Conservation (phyloP, 2,329 filamentous ascomycete species). For the Cucurbitaria berberidis region DNA sequence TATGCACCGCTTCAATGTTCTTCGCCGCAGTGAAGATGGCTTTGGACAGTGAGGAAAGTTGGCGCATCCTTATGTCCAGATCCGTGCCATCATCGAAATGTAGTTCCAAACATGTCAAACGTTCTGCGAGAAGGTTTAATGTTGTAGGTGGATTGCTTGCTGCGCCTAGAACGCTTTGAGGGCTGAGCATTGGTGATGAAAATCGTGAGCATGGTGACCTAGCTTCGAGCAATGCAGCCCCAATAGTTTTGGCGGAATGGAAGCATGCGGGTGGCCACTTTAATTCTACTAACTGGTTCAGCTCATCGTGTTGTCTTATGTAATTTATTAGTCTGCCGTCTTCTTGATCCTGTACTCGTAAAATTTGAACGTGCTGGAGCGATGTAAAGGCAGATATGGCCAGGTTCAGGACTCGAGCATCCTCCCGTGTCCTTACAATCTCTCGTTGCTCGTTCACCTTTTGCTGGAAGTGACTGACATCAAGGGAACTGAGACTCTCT, state of each 20-base stretch:
- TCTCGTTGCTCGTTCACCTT: constrained; percentile 59
- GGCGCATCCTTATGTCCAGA: constrained; percentile 63
- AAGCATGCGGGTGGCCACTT: constrained; percentile 69
- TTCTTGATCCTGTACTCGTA: constrained; percentile 65
- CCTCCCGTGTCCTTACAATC: constrained; percentile 59
- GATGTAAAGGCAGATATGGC: constrained; percentile 65
- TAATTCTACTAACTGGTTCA: constrained; percentile 57
- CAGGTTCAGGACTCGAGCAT: constrained; percentile 59
- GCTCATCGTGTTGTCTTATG: constrained; percentile 56
- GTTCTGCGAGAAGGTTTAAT: constrained; percentile 59
- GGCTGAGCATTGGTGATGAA: constrained; percentile 67
- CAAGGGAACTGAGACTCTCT: constrained; percentile 45
- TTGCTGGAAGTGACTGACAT: constrained; percentile 51
- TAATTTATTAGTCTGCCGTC: constrained; percentile 62
- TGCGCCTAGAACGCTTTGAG: constrained; percentile 62
- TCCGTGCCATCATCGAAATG: constrained; percentile 66
- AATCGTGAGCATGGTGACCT: constrained; percentile 65
- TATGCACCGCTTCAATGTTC: constrained; percentile 67
- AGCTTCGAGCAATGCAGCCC: constrained; percentile 62
- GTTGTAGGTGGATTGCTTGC: constrained; percentile 55
- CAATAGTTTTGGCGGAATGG: constrained; percentile 65
- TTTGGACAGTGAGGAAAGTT: constrained; percentile 64
- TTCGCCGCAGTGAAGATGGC: constrained; percentile 64
- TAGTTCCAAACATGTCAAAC: constrained; percentile 67
- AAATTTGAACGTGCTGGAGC: constrained; percentile 69